Conservation (phyloP, 768 basidiomycete genomes). For the Tubosaeta brunneosetosa region DNA sequence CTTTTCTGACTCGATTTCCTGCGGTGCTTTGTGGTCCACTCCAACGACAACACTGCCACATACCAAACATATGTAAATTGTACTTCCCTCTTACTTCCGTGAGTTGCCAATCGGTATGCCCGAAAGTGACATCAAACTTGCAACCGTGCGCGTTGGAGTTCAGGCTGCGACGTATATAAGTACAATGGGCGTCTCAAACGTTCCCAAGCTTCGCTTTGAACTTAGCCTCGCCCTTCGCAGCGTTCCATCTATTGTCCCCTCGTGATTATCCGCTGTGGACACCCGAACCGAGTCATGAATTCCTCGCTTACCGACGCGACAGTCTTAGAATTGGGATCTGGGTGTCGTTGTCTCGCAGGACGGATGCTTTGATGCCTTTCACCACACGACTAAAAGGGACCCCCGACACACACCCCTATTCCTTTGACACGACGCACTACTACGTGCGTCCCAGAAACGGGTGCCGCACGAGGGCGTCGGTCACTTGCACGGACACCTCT, state of each 20-base stretch:
- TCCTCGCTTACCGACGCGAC: slow-evolving; percentile 19
- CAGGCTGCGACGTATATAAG: neutral
- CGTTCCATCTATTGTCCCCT: slow-evolving; percentile 1
- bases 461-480: slow-evolving; percentile 17
- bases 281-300: slow-evolving; percentile 23
- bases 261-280: slow-evolving; percentile 31
- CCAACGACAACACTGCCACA: no score
- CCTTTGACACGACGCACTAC: slow-evolving; percentile 16
- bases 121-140: no score
- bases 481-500: slow-evolving; percentile 16
- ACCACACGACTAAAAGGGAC: slow-evolving; percentile 24
- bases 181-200: neutral
- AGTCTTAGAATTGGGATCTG: slow-evolving; percentile 33
- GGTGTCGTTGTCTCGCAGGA: no score
- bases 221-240: neutral
- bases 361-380: no score
- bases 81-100: no score
- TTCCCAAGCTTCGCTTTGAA: neutral
- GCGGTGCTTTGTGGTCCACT: slow-evolving; percentile 27
- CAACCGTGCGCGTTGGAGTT: no score
- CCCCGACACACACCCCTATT: slow-evolving; percentile 16
- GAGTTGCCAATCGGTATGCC: no score
- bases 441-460: slow-evolving; percentile 6
- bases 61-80: slow-evolving; percentile 16
- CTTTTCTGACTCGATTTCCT: slow-evolving; percentile 17